Percentiles rank a stretch among this genome's conserved stretches.
These are phyloP conservation scores for Trichoderma koningiopsis DNA, from an alignment of 2,329 filamentous ascomycete genomes.

Conservation along the genomic window DNA sequence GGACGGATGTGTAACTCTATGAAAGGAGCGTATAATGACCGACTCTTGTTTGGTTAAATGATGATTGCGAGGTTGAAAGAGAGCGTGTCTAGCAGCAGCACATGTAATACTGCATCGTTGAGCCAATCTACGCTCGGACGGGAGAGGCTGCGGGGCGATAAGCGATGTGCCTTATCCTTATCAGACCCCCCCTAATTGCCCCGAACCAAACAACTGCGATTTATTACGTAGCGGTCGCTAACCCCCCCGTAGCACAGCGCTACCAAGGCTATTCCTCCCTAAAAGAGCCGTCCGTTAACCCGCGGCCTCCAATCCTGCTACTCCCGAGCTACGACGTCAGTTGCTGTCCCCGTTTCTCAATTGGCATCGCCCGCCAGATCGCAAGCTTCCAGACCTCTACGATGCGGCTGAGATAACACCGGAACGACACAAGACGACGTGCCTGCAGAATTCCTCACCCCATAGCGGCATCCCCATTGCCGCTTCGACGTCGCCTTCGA, in stretches of 20 bases:
- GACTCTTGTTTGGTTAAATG: not conserved
- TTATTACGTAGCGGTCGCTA: constrained; percentile 26
- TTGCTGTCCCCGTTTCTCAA: constrained; percentile 14
- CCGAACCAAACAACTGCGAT: constrained; percentile 19
- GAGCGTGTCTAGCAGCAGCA: not conserved
- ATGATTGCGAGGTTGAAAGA: not conserved
- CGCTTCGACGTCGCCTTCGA: constrained; percentile 31
- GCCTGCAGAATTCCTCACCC: constrained; percentile 22
- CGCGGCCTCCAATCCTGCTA: constrained; percentile 22
- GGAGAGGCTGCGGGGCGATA: constrained; percentile 27
- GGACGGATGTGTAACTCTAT: not conserved
- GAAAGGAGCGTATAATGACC: not conserved
- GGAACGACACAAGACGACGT: constrained; percentile 26
- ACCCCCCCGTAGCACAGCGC: not conserved
- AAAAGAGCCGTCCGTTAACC: not conserved
- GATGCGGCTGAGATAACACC: constrained; percentile 27
- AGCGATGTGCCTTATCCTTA: constrained; percentile 23
- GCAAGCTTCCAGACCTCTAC: constrained; percentile 21
- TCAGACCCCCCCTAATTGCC: constrained; percentile 9
- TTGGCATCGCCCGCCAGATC: constrained; percentile 26
- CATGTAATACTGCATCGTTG: not conserved
- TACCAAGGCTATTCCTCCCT: constrained; percentile 13
- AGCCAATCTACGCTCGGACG: not conserved
- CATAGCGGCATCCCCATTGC: constrained; percentile 19
- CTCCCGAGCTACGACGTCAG: constrained; percentile 26